Evolutionary conservation across 2,329 filamentous ascomycete species (phyloP), one percentile per base, ranked within the genome.

Genomic region (Cryphonectria carpinicola): DNA sequence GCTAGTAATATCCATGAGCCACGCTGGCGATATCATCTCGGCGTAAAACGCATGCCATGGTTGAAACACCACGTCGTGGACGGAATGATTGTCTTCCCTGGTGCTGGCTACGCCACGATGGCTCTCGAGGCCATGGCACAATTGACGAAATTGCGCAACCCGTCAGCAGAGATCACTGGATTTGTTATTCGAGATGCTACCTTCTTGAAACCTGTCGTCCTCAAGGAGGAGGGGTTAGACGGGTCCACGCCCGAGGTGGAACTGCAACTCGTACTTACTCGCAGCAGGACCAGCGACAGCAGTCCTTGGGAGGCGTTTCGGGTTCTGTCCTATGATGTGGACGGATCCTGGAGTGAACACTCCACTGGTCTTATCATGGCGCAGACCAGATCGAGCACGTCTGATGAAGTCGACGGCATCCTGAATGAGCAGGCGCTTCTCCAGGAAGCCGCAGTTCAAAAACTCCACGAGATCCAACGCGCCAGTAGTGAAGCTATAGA

Each of bases 301-400:
- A 70, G 69, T 17, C 69, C 69, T 0, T 70, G 69, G 69, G 46
- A 60, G 41, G 14, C 25, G 19, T 70, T 70, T 2, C 65, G 69
- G 11, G 43, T 70, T 8, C 22, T 71, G 6, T 65, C 54, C 11
- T 68, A 39, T 22, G 66, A 67, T 8, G 28, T 35, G 7, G 65
- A 67, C 11, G 17, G 41, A 17, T 41, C 49, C 4, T 70, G 69
- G 69, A 65, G 62, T 17, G 69, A 70, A 25, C 60, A 56, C 49
- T 67, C 64, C 58, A 64, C 46, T 13, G 69, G 69, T 14, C 22
- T 64, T 8, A 25, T 70, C n/a, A 22, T 4, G 52, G 56, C 19
- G 22, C 63, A 32, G 13, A 54, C 3, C 43, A 41, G 19, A 25
- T 52, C 43, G 8, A 19, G 8, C 37, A 35, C 60, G 14, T 37